Conservation (phyloP, 176 grass and related monocot genomes). For the Aegilops tauschii region DNA sequence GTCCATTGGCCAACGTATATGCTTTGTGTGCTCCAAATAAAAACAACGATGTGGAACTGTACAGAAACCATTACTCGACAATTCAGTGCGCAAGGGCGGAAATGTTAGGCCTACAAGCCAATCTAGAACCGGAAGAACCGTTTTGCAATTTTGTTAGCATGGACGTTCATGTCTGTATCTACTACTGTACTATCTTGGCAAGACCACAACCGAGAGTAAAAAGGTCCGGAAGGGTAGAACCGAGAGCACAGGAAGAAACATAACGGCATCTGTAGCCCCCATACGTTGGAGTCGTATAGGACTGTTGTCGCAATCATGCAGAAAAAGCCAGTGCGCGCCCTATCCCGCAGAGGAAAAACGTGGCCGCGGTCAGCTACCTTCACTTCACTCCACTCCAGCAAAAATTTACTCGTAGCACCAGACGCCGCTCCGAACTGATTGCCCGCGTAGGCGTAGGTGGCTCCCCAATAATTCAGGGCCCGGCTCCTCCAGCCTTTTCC, state of each 20-base stretch:
- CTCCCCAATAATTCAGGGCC: slow-evolving; percentile 29
- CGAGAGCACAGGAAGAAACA: neutral
- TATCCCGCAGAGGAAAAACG: neutral
- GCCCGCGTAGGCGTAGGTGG: neutral
- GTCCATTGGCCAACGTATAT: too few species aligned
- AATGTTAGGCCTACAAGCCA: too few species aligned
- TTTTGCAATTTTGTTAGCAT: too few species aligned
- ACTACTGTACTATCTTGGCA: too few species aligned
- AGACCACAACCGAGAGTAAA: neutral
- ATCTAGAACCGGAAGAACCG: too few species aligned
- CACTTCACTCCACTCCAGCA: neutral
- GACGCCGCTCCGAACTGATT: neutral
- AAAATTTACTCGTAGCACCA: neutral
- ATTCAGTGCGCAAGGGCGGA: too few species aligned
- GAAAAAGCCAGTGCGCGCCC: neutral
- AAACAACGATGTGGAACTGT: too few species aligned
- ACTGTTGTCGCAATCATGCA: neutral
- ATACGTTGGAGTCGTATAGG: neutral
- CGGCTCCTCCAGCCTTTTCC: neutral
- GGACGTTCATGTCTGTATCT: too few species aligned
- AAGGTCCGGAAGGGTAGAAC: neutral
- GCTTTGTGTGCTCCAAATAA: too few species aligned
- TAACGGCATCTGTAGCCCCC: slow-evolving; percentile 5
- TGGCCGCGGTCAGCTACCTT: neutral
- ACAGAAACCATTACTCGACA: too few species aligned